A percentile compares a stretch with the other conserved stretches of the same genome.
Evolutionary conservation across 164 flowering plant species (phyloP).

Genomic region (Annona cherimola): DNA sequence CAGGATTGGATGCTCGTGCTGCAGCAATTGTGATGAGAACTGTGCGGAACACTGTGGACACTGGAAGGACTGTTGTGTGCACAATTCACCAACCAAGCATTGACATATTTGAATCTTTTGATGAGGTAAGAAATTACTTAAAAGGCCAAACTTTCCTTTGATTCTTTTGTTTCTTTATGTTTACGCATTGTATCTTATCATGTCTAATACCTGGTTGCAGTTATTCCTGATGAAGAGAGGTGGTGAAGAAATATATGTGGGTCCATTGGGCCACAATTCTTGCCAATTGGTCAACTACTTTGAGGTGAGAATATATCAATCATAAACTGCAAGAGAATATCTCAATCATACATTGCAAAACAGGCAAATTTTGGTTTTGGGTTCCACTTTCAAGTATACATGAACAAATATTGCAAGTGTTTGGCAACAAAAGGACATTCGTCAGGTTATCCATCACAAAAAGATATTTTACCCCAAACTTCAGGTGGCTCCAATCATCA

Average conservation of each 20-base stretch:
- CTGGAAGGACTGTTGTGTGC: slow-evolving; percentile 52
- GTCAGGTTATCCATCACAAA: neutral
- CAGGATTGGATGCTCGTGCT: slow-evolving; percentile 54
- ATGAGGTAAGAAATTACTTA: slow-evolving; percentile 29
- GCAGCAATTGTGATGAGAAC: slow-evolving; percentile 57
- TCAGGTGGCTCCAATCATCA: too few species aligned
- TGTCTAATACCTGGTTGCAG: slow-evolving; percentile 11
- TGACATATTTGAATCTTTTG: slow-evolving; percentile 49
- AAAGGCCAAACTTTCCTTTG: neutral
- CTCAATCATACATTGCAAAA: neutral
- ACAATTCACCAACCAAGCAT: slow-evolving; percentile 59
- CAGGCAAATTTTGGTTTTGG: neutral
- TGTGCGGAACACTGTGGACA: slow-evolving; percentile 43
- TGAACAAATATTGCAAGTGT: too few species aligned
- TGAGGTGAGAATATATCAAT: slow-evolving; percentile 24
- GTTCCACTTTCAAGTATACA: neutral
- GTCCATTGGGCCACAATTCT: slow-evolving; percentile 35
- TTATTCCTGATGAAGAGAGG: slow-evolving; percentile 37
- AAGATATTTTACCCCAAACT: too few species aligned
- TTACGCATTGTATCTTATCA: neutral
- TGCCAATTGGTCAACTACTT: slow-evolving; percentile 32
- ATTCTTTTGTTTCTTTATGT: neutral
- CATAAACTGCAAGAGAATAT: neutral
- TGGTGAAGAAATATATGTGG: slow-evolving; percentile 37
- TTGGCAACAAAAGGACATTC: too few species aligned